phyloP scores from a whole-genome alignment of 345 rosid genomes.

The Lepidium sativum region DNA sequence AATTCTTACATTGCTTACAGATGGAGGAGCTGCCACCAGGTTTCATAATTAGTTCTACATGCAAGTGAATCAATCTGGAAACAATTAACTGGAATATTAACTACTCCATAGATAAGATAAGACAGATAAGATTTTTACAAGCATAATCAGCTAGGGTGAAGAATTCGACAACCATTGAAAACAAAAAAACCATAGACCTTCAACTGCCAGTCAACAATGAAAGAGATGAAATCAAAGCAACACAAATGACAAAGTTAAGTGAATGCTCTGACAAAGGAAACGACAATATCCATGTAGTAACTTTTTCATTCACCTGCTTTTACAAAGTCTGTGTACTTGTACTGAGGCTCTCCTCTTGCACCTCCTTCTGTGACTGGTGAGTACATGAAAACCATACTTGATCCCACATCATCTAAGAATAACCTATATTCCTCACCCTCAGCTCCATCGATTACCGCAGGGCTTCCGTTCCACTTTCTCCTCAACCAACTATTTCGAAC shows the following conservation, averaged over 20 bases:
- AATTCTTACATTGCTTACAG: slow-evolving; percentile 63
- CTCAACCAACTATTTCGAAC: slow-evolving; percentile 69
- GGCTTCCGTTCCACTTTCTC: slow-evolving; percentile 92
- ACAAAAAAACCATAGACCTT: slow-evolving; percentile 4
- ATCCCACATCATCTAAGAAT: slow-evolving; percentile 71
- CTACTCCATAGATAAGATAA: neutral
- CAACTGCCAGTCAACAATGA: neutral
- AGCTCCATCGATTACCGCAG: slow-evolving; percentile 79
- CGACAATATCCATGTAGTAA: neutral
- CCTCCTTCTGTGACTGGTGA: slow-evolving; percentile 95
- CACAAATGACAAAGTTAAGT: neutral
- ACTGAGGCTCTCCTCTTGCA: slow-evolving; percentile 93
- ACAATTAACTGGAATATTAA: neutral
- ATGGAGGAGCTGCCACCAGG: slow-evolving; percentile 75
- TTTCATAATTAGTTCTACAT: slow-evolving; percentile 19
- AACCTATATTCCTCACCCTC: slow-evolving; percentile 80
- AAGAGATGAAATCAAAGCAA: slow-evolving; percentile 10
- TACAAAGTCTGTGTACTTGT: slow-evolving; percentile 88
- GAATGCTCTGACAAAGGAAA: neutral
- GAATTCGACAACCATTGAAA: neutral
- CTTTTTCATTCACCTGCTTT: slow-evolving; percentile 56
- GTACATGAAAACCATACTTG: slow-evolving; percentile 97
- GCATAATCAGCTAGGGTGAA: neutral
- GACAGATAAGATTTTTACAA: neutral
- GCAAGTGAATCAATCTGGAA: neutral